Percentiles rank a stretch among this genome's conserved stretches.
These are phyloP conservation scores for Eragrostis tef DNA, from an alignment of 202 grass and related monocot genomes.

Conservation along the genomic window DNA sequence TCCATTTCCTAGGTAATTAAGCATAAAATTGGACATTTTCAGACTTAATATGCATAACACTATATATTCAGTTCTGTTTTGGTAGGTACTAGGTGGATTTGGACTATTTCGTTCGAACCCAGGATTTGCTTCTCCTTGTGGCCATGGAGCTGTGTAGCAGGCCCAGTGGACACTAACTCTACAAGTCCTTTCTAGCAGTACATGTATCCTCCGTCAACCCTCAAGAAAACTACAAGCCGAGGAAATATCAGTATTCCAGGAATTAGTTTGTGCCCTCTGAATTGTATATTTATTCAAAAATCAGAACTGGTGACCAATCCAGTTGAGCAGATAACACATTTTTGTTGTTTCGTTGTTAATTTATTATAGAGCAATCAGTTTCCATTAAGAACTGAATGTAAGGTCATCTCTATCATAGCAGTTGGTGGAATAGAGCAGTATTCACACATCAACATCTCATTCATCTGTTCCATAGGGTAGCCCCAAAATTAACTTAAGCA, in stretches of 20 bases:
- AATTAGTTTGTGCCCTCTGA: neutral
- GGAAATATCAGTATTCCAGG: neutral
- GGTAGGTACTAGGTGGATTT: neutral
- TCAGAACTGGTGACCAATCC: neutral
- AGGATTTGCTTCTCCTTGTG: neutral
- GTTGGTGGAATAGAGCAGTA: neutral
- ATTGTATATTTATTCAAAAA: neutral
- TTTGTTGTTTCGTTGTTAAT: constrained; percentile 14
- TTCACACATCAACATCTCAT: neutral
- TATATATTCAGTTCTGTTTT: neutral
- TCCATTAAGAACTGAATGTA: neutral
- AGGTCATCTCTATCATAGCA: constrained; percentile 2
- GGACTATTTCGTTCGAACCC: neutral
- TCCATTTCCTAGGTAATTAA: neutral
- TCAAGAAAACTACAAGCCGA: neutral
- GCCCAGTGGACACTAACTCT: neutral
- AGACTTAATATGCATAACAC: constrained; percentile 17
- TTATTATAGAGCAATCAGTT: neutral
- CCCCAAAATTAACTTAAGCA: neutral
- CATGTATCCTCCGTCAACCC: too few species aligned
- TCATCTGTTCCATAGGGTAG: neutral
- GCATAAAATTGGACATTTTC: neutral
- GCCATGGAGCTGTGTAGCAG: neutral
- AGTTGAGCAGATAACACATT: neutral
- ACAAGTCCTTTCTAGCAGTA: neutral